Percentiles rank a stretch among this genome's conserved stretches.
Conservation (phyloP, 495 filamentous ascomycete species). For the Aspergillus coremiiformis region DNA sequence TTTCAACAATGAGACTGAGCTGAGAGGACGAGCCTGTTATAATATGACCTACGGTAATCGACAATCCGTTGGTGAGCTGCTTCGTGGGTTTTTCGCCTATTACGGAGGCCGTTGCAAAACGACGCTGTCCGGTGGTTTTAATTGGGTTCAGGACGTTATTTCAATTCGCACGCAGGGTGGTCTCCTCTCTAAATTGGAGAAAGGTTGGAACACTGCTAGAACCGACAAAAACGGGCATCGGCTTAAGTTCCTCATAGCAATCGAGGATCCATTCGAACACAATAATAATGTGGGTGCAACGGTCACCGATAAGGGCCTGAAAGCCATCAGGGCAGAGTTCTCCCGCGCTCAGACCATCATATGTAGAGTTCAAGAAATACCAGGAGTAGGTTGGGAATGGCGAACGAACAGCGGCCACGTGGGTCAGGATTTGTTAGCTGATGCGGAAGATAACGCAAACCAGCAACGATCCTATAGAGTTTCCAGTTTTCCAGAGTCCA, state of each 20-base stretch:
- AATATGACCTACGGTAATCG: conserved; percentile 51
- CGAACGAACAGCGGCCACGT: conserved; percentile 7
- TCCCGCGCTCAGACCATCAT: conserved; percentile 64
- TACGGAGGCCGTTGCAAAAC: conserved; percentile 50
- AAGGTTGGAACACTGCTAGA: conserved; percentile 71
- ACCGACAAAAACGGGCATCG: conserved; percentile 52
- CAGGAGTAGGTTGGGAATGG: conserved; percentile 9
- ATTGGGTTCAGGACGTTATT: conserved; percentile 63
- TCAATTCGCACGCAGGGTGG: conserved; percentile 66
- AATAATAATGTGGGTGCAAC: conserved; percentile 76
- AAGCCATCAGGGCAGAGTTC: conserved; percentile 72
- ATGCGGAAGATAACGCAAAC: conserved; percentile 8
- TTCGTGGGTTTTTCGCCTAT: conserved; percentile 77
- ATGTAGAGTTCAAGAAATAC: conserved; percentile 11
- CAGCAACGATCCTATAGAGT: not conserved
- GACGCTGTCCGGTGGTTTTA: conserved; percentile 46
- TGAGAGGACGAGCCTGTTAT: conserved; percentile 42
- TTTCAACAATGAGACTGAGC: conserved; percentile 59
- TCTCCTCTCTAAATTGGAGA: conserved; percentile 57
- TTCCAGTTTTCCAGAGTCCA: not conserved
- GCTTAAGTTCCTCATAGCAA: conserved; percentile 74
- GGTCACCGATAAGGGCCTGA: conserved; percentile 67
- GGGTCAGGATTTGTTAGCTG: conserved; percentile 21
- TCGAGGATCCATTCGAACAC: conserved; percentile 81
- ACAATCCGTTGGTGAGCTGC: conserved; percentile 54